Conservation (phyloP, 176 grass and related monocot genomes). For the Aegilops speltoides region DNA sequence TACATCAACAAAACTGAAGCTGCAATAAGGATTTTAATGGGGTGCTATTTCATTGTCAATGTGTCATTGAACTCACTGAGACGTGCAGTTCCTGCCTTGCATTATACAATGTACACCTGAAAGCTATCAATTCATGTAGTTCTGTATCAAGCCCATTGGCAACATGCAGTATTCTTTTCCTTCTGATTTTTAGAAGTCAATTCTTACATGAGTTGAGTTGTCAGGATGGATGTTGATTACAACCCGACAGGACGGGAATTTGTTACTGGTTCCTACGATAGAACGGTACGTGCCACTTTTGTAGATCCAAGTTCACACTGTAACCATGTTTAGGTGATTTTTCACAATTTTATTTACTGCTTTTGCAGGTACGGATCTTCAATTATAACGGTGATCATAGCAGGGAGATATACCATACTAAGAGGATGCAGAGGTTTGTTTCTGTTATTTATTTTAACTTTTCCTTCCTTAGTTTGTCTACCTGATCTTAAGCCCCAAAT, state of each 20-base stretch:
- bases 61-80: background rate
- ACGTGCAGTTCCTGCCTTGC: background rate
- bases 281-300: constrained; percentile 56
- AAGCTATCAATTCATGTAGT: constrained; percentile 3
- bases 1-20: background rate
- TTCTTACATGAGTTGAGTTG: constrained; percentile 31
- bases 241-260: constrained; percentile 95
- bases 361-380: constrained; percentile 86
- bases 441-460: background rate
- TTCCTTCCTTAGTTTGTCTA: background rate
- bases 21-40: background rate
- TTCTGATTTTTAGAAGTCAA: background rate
- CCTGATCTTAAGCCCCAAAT: background rate
- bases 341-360: constrained; percentile 11
- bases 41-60: background rate
- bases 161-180: constrained; percentile 4
- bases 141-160: background rate
- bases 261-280: constrained; percentile 97
- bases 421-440: constrained; percentile 96
- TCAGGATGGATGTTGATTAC: constrained; percentile 99
- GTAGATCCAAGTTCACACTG: constrained; percentile 21
- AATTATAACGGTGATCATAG: constrained; percentile 81
- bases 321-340: constrained; percentile 20
- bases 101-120: background rate
- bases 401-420: constrained; percentile 99